Evolutionary conservation across 108 stramenopile genomes (phyloP).

Genomic region (Nannochloropsis salina): DNA sequence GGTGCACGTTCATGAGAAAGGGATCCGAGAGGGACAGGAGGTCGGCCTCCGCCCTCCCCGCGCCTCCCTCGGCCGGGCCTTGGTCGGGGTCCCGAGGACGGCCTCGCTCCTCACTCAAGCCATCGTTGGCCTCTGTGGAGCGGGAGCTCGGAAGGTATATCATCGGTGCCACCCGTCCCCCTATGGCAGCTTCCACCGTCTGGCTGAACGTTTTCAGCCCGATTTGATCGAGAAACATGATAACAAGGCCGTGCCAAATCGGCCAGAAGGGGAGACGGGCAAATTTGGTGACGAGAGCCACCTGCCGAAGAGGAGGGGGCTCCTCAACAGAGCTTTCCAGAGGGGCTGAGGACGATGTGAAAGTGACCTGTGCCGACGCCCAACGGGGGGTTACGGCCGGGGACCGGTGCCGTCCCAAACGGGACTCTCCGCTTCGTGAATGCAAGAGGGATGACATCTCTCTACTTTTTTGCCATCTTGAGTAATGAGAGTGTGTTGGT

Average conservation of each 20-base stretch:
- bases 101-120: not conserved
- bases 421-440: too few species aligned
- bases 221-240: slow-evolving; percentile 29
- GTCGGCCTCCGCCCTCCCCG: slow-evolving; percentile 2
- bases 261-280: not conserved
- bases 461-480: too few species aligned
- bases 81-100: too few species aligned
- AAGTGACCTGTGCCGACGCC: too few species aligned
- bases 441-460: too few species aligned
- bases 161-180: slow-evolving; percentile 36
- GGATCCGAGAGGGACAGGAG: slow-evolving; percentile 26
- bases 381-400: too few species aligned
- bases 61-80: not conserved
- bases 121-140: not conserved
- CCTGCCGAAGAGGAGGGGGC: not conserved
- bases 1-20: slow-evolving; percentile 45
- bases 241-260: slow-evolving; percentile 24
- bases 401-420: too few species aligned
- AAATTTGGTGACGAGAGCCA: not conserved
- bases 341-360: too few species aligned
- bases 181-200: slow-evolving; percentile 29
- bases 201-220: slow-evolving; percentile 24
- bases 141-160: not conserved
- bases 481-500: too few species aligned
- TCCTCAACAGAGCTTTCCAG: not conserved